Evolutionary conservation across 2,329 filamentous ascomycete species (phyloP), one percentile per base, ranked within the genome.

Genomic region (Zalaria obscura): DNA sequence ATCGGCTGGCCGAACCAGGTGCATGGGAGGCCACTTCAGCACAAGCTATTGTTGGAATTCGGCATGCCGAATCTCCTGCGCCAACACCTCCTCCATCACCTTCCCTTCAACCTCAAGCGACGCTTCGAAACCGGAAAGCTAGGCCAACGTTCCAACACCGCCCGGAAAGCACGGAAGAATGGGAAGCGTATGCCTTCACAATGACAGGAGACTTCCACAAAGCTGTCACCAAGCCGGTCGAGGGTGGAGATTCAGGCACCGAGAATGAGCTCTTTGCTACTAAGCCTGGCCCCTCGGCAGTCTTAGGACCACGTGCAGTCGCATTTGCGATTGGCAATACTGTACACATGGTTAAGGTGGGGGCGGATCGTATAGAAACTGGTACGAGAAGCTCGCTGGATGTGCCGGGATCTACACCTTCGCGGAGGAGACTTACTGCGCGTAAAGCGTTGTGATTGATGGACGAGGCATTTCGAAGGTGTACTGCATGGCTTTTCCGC

Each of bases 31-130:
- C 74, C 1, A 64, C 83, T 5, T 65, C 69, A 0, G 70, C 70
- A 28, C 75, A 77, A 0, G 73, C 72, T 41, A 63, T 83, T 6
- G 63, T 83, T 1, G 81, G 82, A 0, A 65, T 85, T 8, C 67
- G 80, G 27, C 52, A 25, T 49, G 46, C 45, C 58, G 56, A 8
- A 40, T 50, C 10, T 41, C 42, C 36, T n/a, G 47, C 39, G 25
- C 46, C 26, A 40, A 26, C 43, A 43, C 25, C 28, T 43, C 11
- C 27, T 44, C 35, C 40, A 48, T 32, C 34, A 48, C 36, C 29
- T 46, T 33, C 36, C 45, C n/a, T 27, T 43, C 39, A 43, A 46
- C 42, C 40, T 43, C 43, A 43, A 25, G 35, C 27, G 27, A 42
- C 40, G 43, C 34, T 26, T 25, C 43, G 47, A 5, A 36, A 46